A percentile compares a stretch with the other conserved stretches of the same genome.
Evolutionary conservation across 1,139 yeast species (phyloP).

Genomic region (Geotrichum reessii): DNA sequence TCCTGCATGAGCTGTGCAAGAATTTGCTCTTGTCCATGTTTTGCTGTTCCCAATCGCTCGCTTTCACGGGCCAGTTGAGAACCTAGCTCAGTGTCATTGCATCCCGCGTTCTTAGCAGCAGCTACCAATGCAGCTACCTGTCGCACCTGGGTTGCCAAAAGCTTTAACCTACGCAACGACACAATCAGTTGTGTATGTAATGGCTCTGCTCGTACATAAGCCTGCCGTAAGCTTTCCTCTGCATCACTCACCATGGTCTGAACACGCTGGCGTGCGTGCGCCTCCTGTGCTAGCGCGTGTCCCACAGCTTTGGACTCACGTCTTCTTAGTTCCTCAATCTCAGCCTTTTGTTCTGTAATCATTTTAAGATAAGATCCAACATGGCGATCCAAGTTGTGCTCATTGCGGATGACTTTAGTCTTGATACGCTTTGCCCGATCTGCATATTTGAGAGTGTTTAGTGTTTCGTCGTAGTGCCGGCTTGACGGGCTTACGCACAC

Average conservation of each 20-base stretch:
- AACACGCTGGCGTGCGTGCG: slow-evolving; percentile 19
- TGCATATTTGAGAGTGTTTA: slow-evolving; percentile 85
- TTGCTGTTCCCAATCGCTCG: neutral
- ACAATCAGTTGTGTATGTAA: neutral
- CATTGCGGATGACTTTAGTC: slow-evolving; percentile 71
- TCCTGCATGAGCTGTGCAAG: neutral
- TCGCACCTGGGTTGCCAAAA: slow-evolving; percentile 8
- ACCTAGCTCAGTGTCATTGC: neutral
- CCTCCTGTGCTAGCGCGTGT: slow-evolving; percentile 24
- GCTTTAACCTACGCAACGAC: neutral
- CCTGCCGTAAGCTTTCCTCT: neutral
- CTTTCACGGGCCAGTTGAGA: neutral
- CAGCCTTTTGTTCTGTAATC: slow-evolving; percentile 76
- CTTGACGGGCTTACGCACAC: slow-evolving; percentile 87
- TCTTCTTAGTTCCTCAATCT: slow-evolving; percentile 61
- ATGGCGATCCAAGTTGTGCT: slow-evolving; percentile 73
- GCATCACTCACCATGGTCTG: slow-evolving; percentile 19
- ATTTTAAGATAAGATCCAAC: slow-evolving; percentile 81
- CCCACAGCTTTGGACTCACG: slow-evolving; percentile 47
- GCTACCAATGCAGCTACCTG: slow-evolving; percentile 20
- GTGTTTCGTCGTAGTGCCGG: slow-evolving; percentile 83
- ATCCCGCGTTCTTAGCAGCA: neutral
- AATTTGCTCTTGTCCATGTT: neutral
- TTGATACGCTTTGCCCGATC: slow-evolving; percentile 86
- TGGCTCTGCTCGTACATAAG: neutral